Conservation (phyloP, 129 eudicot species). For the Ambrosia trifida region DNA sequence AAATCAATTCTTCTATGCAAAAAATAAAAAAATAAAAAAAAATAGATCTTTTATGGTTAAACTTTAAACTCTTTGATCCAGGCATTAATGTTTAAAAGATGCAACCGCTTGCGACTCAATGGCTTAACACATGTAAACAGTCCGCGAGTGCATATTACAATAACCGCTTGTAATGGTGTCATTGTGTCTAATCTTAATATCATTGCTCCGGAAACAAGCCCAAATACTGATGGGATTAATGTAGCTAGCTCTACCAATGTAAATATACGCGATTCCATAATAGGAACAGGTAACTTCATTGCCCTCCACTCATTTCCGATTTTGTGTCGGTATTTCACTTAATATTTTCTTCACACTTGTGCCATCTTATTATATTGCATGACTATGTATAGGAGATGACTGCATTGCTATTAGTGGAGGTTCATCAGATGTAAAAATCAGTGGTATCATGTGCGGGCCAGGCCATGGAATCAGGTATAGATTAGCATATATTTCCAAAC, state of each 20-base stretch:
- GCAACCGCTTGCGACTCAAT: constrained; percentile 51
- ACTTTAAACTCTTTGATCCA: constrained; percentile 9
- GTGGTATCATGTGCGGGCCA: constrained; percentile 63
- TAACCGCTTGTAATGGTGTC: constrained; percentile 44
- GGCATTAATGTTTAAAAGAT: constrained; percentile 57
- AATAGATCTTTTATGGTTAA: constrained; percentile 3
- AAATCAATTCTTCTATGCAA: not conserved
- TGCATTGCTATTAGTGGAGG: constrained; percentile 71
- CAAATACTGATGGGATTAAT: constrained; percentile 70
- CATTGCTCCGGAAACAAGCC: constrained; percentile 65
- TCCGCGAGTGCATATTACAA: constrained; percentile 56
- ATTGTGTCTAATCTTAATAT: constrained; percentile 44
- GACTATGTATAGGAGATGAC: constrained; percentile 53
- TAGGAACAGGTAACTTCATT: constrained; percentile 56
- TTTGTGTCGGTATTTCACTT: not conserved
- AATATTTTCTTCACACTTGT: not conserved
- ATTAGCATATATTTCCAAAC: not conserved
- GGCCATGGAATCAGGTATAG: constrained; percentile 79
- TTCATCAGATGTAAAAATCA: constrained; percentile 50
- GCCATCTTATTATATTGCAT: constrained; percentile 4
- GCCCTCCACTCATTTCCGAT: not conserved
- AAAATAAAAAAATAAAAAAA: too few species aligned
- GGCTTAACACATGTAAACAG: constrained; percentile 55
- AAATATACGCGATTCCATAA: constrained; percentile 45
- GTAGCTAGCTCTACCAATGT: constrained; percentile 48